Evolutionary conservation across 768 basidiomycete species (phyloP), one percentile per base, ranked within the genome.

Genomic region (Cystofilobasidium ferigula): DNA sequence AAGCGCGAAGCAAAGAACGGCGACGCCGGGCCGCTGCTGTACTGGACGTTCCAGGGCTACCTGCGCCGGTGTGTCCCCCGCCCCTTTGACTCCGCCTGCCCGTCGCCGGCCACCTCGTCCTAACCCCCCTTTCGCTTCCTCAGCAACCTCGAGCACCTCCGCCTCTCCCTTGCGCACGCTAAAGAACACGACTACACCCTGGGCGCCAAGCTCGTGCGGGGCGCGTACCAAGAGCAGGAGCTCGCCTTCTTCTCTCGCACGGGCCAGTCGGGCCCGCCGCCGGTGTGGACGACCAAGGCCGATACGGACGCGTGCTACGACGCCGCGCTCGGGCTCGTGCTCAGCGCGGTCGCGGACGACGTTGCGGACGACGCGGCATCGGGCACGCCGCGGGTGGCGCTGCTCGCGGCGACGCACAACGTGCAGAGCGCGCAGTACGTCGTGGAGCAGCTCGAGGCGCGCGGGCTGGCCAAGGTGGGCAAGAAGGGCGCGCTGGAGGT

Each of bases 151-250:
- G 74, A 76, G 22, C 84, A 89, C 70, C 81, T 94, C 5, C 76
- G 76, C 0, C 82, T 83, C n/a, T 81, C 84, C 43, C 77, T 92
- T 48, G 76, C 76, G 16, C 85, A 88, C 60, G 87, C 92, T 3
- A 79, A 81, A 68, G 74, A 73, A 57, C 78, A 85, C 69, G 79
- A 82, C 40, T 94, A 88, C 73, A 79, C 86, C 0, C 80, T 94
- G 0, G 92, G 92, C 13, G 84, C 90, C 63, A 95, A 94, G 75
- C 85, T 95, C 56, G 92, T 94, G 36, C 83, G 92, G 28, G 92
- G 92, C 0, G 92, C 92, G 2, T 95, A 95, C 75, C 89, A 92
- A 71, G 80, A 83, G 0, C 82, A 87, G 64, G 92, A 94, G 72
- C 60, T 71, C 34, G 53, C 51, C 22, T 60, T 48, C 22, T 67